These are phyloP conservation scores for Myxozyma sirexii DNA, from an alignment of 805 yeast species.

Conservation along the genomic window DNA sequence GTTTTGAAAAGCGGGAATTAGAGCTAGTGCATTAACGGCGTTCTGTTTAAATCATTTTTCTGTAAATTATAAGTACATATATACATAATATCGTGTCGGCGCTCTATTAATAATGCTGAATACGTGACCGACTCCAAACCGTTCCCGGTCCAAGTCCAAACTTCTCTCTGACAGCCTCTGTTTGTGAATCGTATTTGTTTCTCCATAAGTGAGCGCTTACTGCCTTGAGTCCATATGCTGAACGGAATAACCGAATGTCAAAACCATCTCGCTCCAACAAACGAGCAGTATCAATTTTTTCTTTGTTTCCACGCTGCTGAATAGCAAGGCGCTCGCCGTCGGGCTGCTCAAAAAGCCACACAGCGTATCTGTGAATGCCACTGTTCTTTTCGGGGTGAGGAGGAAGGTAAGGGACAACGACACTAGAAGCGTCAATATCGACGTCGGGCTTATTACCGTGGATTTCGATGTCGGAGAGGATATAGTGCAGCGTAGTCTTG, in stretches of 20 bases:
- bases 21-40: not conserved
- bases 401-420: conserved; percentile 67
- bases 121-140: conserved; percentile 49
- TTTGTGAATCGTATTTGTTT: conserved; percentile 76
- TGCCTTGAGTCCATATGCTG: conserved; percentile 59
- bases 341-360: conserved; percentile 87
- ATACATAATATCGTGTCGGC: not conserved
- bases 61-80: not conserved
- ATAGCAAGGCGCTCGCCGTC: conserved; percentile 27
- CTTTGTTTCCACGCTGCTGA: conserved; percentile 23
- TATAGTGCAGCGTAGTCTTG: conserved; percentile 59
- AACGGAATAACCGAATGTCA: conserved; percentile 71
- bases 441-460: conserved; percentile 43
- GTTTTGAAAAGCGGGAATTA: not conserved
- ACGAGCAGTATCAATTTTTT: conserved; percentile 20
- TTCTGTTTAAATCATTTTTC: not conserved
- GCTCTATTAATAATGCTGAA: conserved; percentile 26
- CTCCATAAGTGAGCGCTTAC: conserved; percentile 95
- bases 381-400: conserved; percentile 89
- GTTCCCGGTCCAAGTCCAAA: conserved; percentile 77
- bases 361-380: conserved; percentile 76
- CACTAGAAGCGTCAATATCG: conserved; percentile 44
- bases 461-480: conserved; percentile 18
- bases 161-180: conserved; percentile 63
- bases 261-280: conserved; percentile 53